A percentile compares a stretch with the other conserved stretches of the same genome.
Evolutionary conservation across 352 stramenopile species (phyloP).

Genomic region (Pythium sp.): DNA sequence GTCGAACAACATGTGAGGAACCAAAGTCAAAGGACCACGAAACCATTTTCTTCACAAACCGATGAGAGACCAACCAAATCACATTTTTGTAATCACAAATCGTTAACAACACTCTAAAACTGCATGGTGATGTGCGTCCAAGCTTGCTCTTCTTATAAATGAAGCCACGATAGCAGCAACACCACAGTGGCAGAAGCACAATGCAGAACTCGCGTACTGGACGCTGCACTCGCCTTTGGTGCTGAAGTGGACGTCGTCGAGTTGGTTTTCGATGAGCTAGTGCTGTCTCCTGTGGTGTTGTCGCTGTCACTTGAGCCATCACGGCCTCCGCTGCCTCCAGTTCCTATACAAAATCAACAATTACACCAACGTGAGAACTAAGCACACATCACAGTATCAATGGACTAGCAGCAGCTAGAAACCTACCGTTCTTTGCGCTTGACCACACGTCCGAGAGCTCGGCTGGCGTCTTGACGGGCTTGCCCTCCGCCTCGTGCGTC

Average conservation of each 20-base stretch:
- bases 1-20: neutral
- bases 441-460: slow-evolving; percentile 30
- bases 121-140: neutral
- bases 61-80: neutral
- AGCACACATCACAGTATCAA: neutral
- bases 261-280: slow-evolving; percentile 7
- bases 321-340: slow-evolving; percentile 13
- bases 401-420: neutral
- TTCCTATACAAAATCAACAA: slow-evolving; percentile 1
- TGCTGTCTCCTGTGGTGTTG: neutral
- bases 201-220: neutral
- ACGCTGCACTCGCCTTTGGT: neutral
- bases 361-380: neutral
- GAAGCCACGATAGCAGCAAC: neutral
- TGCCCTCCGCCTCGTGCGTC: slow-evolving; percentile 29
- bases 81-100: neutral
- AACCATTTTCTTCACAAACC: neutral
- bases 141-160: neutral
- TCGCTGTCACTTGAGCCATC: slow-evolving; percentile 7
- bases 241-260: neutral
- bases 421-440: slow-evolving; percentile 25
- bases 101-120: neutral
- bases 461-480: slow-evolving; percentile 37
- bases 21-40: neutral
- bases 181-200: neutral